These are phyloP conservation scores for Alternaria alternata DNA, from an alignment of 2,329 filamentous ascomycete species.

Conservation along the genomic window DNA sequence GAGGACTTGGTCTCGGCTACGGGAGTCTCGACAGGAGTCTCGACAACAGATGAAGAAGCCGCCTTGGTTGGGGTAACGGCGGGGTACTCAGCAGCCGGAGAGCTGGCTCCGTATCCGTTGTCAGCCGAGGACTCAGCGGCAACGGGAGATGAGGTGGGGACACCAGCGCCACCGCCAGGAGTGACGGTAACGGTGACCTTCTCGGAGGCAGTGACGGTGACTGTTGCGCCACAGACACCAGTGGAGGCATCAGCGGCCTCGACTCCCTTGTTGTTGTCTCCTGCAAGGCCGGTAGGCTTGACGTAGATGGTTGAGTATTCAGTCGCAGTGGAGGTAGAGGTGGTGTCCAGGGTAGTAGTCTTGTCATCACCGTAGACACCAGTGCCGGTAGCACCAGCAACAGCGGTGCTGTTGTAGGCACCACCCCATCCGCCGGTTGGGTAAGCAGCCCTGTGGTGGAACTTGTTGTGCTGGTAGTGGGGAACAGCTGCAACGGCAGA, in stretches of 20 bases:
- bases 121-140: conserved; percentile 14
- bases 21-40: not conserved
- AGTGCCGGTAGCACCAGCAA: conserved; percentile 32
- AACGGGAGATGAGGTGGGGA: conserved; percentile 25
- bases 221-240: conserved; percentile 39
- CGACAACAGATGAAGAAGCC: not conserved
- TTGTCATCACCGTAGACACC: conserved; percentile 26
- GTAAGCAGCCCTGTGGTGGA: conserved; percentile 41
- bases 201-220: conserved; percentile 52
- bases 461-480: conserved; percentile 41
- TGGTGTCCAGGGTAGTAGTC: conserved; percentile 37
- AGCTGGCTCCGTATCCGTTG: conserved; percentile 11
- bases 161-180: conserved; percentile 29
- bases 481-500: conserved; percentile 52
- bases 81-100: conserved; percentile 16
- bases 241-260: conserved; percentile 30
- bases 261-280: conserved; percentile 16
- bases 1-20: conserved; percentile 11
- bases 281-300: conserved; percentile 30
- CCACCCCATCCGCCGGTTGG: conserved; percentile 43
- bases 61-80: conserved; percentile 6
- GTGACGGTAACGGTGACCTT: conserved; percentile 54
- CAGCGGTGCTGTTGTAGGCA: conserved; percentile 35
- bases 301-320: conserved; percentile 34
- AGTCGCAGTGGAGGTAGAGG: conserved; percentile 38